These are phyloP conservation scores for Epichloe festucae DNA, from an alignment of 2,329 filamentous ascomycete species.

Conservation along the genomic window DNA sequence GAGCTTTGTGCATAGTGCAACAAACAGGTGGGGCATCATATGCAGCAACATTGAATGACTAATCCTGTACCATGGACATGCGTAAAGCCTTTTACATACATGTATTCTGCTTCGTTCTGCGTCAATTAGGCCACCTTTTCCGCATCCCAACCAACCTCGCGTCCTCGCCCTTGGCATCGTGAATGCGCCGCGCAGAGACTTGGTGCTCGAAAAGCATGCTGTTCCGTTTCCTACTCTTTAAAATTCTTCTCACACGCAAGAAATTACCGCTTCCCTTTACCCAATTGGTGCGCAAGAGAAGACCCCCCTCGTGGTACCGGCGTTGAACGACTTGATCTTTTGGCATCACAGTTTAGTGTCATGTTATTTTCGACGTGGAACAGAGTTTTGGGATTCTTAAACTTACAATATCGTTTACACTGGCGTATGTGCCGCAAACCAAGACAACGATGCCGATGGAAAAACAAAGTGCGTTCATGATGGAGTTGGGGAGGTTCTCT, in stretches of 20 bases:
- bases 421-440: constrained; percentile 15
- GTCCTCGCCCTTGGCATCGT: not conserved
- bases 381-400: not conserved
- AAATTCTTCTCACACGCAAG: not conserved
- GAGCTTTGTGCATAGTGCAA: not conserved
- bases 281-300: constrained; percentile 9
- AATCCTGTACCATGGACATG: not conserved
- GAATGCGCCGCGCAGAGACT: not conserved
- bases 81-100: not conserved
- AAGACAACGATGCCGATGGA: constrained; percentile 13
- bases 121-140: not conserved
- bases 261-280: not conserved
- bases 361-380: not conserved
- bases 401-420: constrained; percentile 16
- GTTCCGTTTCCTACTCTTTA: not conserved
- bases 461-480: constrained; percentile 14
- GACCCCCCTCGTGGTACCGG: constrained; percentile 6
- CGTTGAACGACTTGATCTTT: constrained; percentile 7
- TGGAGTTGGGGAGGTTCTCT: constrained; percentile 13
- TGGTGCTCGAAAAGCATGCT: not conserved
- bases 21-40: not conserved
- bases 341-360: not conserved
- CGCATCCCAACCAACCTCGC: not conserved
- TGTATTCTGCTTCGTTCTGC: not conserved
- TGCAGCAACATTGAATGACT: not conserved